phyloP scores from a whole-genome alignment of 768 basidiomycete genomes.

The Macrolepiota dolichaula region DNA sequence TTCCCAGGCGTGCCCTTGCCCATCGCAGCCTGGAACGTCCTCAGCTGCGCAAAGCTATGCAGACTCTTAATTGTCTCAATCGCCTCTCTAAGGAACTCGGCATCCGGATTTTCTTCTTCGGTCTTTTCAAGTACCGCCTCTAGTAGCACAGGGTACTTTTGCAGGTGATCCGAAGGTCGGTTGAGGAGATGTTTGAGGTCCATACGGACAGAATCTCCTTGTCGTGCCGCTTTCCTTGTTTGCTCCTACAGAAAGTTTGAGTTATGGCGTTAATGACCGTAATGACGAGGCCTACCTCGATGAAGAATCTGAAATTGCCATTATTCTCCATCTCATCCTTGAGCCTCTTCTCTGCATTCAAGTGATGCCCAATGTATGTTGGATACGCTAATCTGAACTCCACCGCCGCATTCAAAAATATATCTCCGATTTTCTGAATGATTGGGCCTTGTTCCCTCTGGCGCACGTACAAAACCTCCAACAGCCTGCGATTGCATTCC shows the following conservation, averaged over 20 bases:
- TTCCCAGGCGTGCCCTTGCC: constrained; percentile 74
- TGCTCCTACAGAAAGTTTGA: constrained; percentile 31
- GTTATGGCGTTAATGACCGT: background rate
- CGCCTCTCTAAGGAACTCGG: constrained; percentile 76
- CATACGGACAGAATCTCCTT: constrained; percentile 37
- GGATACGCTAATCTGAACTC: constrained; percentile 89
- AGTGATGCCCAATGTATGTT: constrained; percentile 79
- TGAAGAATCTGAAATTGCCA: constrained; percentile 75
- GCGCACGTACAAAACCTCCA: constrained; percentile 83
- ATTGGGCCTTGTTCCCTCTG: constrained; percentile 84
- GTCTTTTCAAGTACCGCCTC: constrained; percentile 88
- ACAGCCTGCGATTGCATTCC: constrained; percentile 75
- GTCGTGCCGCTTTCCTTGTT: constrained; percentile 33
- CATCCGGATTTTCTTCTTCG: constrained; percentile 75
- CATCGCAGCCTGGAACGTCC: constrained; percentile 90
- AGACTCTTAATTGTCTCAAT: constrained; percentile 79
- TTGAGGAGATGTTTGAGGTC: constrained; percentile 76
- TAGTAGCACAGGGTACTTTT: constrained; percentile 81
- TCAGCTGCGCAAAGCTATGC: constrained; percentile 75
- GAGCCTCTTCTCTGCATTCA: constrained; percentile 80
- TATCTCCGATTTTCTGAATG: constrained; percentile 83
- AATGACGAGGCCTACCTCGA: constrained; percentile 61
- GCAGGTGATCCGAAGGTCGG: constrained; percentile 79
- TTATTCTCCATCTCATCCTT: constrained; percentile 86
- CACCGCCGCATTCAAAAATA: constrained; percentile 82